Conservation (phyloP, 371 early-diverging fungal genomes). For the Mucor mucedo region DNA sequence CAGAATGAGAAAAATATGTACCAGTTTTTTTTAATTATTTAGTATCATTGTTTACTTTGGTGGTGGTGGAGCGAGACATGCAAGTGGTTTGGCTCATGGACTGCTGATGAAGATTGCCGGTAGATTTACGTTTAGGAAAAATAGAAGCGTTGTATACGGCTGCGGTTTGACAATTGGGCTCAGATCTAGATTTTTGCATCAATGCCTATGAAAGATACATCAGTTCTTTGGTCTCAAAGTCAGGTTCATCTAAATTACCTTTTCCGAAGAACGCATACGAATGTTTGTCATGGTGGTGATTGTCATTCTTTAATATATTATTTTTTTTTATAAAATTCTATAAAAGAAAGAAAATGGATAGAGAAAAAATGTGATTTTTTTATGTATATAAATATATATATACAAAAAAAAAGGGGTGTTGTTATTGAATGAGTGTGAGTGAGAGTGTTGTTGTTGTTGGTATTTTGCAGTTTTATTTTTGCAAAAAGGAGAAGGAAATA, state of each 20-base stretch:
- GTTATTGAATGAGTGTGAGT: background rate
- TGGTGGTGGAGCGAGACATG: constrained; percentile 15
- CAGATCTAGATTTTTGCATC: constrained; percentile 54
- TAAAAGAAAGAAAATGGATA: background rate
- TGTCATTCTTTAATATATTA: constrained; percentile 22
- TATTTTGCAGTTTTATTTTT: constrained; percentile 1
- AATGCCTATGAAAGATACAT: constrained; percentile 9
- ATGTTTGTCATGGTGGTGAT: constrained; percentile 23
- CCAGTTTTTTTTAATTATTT: no score
- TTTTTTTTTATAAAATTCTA: background rate
- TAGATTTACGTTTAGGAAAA: constrained; percentile 53
- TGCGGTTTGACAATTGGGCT: constrained; percentile 42
- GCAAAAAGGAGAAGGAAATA: background rate
- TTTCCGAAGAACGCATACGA: constrained; percentile 24
- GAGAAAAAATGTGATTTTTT: no score
- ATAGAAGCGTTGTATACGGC: constrained; percentile 24
- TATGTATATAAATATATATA: background rate
- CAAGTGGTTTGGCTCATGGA: constrained; percentile 29
- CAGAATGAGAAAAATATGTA: background rate
- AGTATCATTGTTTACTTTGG: constrained; percentile 17
- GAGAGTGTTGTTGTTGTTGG: background rate
- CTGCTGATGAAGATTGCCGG: constrained; percentile 46
- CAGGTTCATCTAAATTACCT: constrained; percentile 12
- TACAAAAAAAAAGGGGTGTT: background rate
- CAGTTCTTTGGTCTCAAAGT: background rate